phyloP scores from a whole-genome alignment of 768 basidiomycete species.

The Harrya chromipes region DNA sequence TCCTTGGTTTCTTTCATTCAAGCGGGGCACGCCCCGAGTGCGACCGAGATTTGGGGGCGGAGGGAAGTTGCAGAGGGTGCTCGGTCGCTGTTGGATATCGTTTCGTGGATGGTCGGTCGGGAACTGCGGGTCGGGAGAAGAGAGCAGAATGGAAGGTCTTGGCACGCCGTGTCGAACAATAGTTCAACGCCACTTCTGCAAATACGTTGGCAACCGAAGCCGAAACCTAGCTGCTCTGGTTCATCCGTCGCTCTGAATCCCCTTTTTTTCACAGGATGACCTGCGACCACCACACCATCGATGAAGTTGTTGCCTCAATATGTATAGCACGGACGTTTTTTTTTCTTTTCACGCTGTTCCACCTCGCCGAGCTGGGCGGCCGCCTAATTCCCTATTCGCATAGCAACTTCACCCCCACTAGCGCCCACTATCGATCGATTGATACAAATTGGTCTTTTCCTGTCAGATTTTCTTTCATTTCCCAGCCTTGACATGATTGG shows the following conservation, averaged over 20 bases:
- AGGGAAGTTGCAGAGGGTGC: slow-evolving; percentile 32
- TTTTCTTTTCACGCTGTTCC: slow-evolving; percentile 51
- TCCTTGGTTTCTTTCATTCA: slow-evolving; percentile 32
- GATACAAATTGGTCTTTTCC: slow-evolving; percentile 26
- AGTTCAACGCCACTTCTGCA: slow-evolving; percentile 3
- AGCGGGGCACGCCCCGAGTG: slow-evolving; percentile 42
- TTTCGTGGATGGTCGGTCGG: slow-evolving; percentile 35
- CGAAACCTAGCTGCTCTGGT: slow-evolving; percentile 8
- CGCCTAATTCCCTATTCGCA: slow-evolving; percentile 30
- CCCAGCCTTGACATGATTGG: slow-evolving; percentile 17
- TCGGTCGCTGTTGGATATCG: slow-evolving; percentile 36
- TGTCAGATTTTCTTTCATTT: slow-evolving; percentile 25
- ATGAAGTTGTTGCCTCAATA: slow-evolving; percentile 40
- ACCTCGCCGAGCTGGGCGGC: slow-evolving; percentile 22
- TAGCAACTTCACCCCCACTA: slow-evolving; percentile 21
- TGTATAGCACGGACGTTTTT: slow-evolving; percentile 72
- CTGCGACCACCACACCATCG: slow-evolving; percentile 24
- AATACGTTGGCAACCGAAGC: slow-evolving; percentile 20
- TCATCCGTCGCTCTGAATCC: slow-evolving; percentile 15
- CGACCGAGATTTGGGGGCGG: slow-evolving; percentile 43
- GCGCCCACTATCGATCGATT: slow-evolving; percentile 35
- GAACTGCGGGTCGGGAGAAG: slow-evolving; percentile 14
- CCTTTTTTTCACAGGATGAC: slow-evolving; percentile 17
- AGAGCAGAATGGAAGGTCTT: slow-evolving; percentile 21
- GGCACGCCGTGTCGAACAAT: slow-evolving; percentile 24